Evolutionary conservation across 805 yeast species (phyloP), one percentile per base, ranked within the genome.

Genomic region (Yarrowia deformans): DNA sequence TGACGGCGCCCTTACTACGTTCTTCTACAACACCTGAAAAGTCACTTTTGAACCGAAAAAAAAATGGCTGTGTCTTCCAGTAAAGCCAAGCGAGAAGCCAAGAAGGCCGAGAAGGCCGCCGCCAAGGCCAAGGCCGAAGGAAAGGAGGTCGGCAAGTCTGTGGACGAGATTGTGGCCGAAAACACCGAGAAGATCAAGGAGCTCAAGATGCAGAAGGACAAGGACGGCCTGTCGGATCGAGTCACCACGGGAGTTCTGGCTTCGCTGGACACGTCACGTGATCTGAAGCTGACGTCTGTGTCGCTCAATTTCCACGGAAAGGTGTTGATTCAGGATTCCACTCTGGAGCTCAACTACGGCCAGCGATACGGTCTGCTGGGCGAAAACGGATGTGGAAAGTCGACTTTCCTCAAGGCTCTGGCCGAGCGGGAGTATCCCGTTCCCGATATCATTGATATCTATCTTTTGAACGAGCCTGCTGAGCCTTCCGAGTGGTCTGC

Each of bases 331-430:
- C 97, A 92, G 82, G 98, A 95, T 81, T 90, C 98, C 48, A 85
- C 84, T 61, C 82, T 95, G 74, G 99, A 95, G 83, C 87, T 95
- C 81, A 95, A 95, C 83, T 94, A 88, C 80, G 99, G 98, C 79
- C 90, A 98, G 83, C 89, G 97, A 82, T 95, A 95, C 79, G 99
- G 99, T 83, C 85, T 95, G 72, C 85, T 95, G 77, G 99, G 99
- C 77, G 98, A 93, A 81, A 95, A 95, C 81, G 99, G 99, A 73
- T 95, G 98, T 84, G 99, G 99, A 83, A 95, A 95, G 82, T 93
- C 98, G 60, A 95, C 99, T 32, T 88, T 95, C 76, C 83, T 95
- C 79, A 91, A 91, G 81, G 90, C 98, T 49, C 81, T 95, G 75
- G 98, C 98, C 70, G 96, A 97, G 67, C 88, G 97, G 80, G 99